Conservation (phyloP, 2,329 filamentous ascomycete species). For the Eutypella sp. region DNA sequence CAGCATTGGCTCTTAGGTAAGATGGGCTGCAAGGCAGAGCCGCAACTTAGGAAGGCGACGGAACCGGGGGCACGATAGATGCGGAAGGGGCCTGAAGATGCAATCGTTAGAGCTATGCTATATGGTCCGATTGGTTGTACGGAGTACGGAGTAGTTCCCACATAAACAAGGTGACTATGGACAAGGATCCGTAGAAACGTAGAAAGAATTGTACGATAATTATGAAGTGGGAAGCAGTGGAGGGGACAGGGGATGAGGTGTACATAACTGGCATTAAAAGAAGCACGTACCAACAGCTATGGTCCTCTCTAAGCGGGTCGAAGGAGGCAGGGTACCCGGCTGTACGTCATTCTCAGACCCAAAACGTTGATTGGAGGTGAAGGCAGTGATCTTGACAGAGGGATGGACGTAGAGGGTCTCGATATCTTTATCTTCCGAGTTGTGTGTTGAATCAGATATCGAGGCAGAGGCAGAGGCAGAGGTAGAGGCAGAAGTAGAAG, state of each 20-base stretch:
- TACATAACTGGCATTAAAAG: neutral
- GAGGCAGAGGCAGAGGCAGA: neutral
- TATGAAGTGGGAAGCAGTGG: neutral
- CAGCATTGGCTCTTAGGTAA: slow-evolving; percentile 88
- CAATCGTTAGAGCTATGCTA: slow-evolving; percentile 3
- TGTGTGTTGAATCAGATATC: slow-evolving; percentile 7
- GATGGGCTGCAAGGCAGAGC: slow-evolving; percentile 77
- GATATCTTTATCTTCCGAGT: slow-evolving; percentile 37
- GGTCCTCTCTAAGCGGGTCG: slow-evolving; percentile 41
- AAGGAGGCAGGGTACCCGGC: slow-evolving; percentile 24
- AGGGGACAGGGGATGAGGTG: neutral
- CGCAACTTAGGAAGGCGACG: slow-evolving; percentile 83
- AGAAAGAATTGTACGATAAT: too few species aligned
- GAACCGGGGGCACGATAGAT: slow-evolving; percentile 85
- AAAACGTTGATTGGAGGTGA: slow-evolving; percentile 31
- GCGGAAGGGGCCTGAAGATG: slow-evolving; percentile 58
- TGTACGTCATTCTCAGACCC: slow-evolving; percentile 28
- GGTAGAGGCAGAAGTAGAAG: neutral
- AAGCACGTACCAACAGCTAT: slow-evolving; percentile 64
- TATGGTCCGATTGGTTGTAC: too few species aligned
- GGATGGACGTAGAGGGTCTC: slow-evolving; percentile 73
- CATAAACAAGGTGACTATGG: too few species aligned
- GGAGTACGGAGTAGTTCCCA: too few species aligned
- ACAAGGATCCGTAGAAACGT: too few species aligned
- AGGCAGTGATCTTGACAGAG: slow-evolving; percentile 62